phyloP scores from a whole-genome alignment of 257 asterid species.

The Jacaranda mimosifolia region DNA sequence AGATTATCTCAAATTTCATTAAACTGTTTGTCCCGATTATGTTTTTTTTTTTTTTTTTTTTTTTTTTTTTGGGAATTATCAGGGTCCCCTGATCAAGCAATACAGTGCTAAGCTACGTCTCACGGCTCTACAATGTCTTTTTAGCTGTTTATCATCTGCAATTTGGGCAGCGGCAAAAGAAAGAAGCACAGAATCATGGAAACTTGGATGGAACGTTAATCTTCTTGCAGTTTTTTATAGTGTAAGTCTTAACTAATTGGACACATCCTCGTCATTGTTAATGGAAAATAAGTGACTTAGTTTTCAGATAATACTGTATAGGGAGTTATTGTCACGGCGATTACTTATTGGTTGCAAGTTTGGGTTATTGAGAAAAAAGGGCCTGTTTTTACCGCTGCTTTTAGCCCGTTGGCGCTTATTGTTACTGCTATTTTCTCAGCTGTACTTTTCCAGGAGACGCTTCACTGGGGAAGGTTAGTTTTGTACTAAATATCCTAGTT shows the following conservation, averaged over 20 bases:
- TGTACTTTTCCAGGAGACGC: slow-evolving; percentile 29
- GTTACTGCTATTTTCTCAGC: slow-evolving; percentile 35
- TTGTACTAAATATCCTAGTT: too few species aligned
- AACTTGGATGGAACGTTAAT: slow-evolving; percentile 35
- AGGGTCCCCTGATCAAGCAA: slow-evolving; percentile 34
- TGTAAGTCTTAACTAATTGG: neutral
- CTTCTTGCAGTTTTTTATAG: slow-evolving; percentile 32
- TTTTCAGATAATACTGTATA: neutral
- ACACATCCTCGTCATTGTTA: neutral
- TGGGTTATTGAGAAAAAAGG: slow-evolving; percentile 37
- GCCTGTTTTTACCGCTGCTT: slow-evolving; percentile 22
- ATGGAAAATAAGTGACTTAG: too few species aligned
- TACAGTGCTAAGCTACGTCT: slow-evolving; percentile 34
- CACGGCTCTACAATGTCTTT: slow-evolving; percentile 28
- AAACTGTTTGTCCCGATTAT: too few species aligned
- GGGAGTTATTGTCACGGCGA: slow-evolving; percentile 28
- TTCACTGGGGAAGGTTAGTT: slow-evolving; percentile 38
- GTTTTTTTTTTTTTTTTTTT: too few species aligned
- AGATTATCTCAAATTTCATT: too few species aligned
- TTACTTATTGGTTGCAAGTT: slow-evolving; percentile 29
- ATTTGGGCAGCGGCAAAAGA: slow-evolving; percentile 32
- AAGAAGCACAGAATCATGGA: slow-evolving; percentile 23
- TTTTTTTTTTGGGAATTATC: too few species aligned
- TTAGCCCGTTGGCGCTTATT: slow-evolving; percentile 24
- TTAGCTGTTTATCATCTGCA: slow-evolving; percentile 29